These are phyloP conservation scores for Remersonia thermophila DNA, from an alignment of 2,329 filamentous ascomycete genomes.

Conservation along the genomic window DNA sequence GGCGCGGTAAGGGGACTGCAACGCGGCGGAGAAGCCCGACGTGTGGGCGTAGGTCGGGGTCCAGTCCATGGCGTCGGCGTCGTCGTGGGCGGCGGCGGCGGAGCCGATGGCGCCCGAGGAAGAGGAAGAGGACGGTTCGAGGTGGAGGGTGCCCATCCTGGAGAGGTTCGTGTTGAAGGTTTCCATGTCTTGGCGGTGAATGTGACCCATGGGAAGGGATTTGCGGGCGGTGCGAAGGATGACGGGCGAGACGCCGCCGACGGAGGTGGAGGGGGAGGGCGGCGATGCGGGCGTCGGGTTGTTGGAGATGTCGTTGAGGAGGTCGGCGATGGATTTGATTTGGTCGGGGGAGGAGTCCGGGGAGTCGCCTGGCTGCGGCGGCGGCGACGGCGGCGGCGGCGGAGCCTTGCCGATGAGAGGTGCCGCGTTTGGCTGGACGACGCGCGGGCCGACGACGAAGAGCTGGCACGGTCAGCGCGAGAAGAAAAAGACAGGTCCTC, in stretches of 20 bases:
- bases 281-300: slow-evolving; percentile 15
- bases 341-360: slow-evolving; percentile 17
- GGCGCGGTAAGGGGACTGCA: slow-evolving; percentile 30
- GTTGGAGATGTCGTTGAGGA: slow-evolving; percentile 33
- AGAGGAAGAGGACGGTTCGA: no score
- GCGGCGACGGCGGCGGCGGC: no score
- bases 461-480: slow-evolving; percentile 27
- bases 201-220: slow-evolving; percentile 9
- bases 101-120: slow-evolving; percentile 5
- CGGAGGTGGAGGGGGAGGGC: slow-evolving; percentile 7
- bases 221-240: slow-evolving; percentile 2
- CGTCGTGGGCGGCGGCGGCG: slow-evolving; percentile 3
- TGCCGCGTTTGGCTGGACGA: slow-evolving; percentile 44
- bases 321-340: slow-evolving; percentile 32
- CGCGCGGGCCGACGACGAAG: slow-evolving; percentile 30
- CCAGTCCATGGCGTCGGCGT: slow-evolving; percentile 60
- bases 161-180: slow-evolving; percentile 5
- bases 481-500: background rate
- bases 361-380: slow-evolving; percentile 12
- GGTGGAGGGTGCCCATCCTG: no score
- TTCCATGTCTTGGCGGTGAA: slow-evolving; percentile 9
- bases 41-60: slow-evolving; percentile 35
- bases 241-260: slow-evolving; percentile 4
- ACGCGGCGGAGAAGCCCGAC: background rate
- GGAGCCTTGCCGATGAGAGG: slow-evolving; percentile 34